A percentile compares a stretch with the other conserved stretches of the same genome.
phyloP scores from a whole-genome alignment of 106 monocot species.

The Dioscorea alata region DNA sequence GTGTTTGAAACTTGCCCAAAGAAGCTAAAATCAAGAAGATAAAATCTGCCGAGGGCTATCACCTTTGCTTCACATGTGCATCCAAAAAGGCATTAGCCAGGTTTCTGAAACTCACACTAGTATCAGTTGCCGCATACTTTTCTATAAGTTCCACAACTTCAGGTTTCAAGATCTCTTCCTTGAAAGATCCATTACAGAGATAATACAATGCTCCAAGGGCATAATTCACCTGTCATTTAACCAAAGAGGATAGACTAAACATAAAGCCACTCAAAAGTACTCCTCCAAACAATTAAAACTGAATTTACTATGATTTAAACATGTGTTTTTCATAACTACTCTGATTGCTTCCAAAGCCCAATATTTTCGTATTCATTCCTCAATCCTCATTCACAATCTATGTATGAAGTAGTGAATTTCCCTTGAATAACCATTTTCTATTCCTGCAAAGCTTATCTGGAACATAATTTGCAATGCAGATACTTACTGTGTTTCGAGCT shows the following conservation, averaged over 20 bases:
- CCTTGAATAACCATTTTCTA: too few species aligned
- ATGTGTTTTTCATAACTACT: too few species aligned
- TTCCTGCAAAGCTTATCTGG: too few species aligned
- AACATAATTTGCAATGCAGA: background rate
- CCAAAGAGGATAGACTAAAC: background rate
- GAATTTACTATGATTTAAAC: too few species aligned
- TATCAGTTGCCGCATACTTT: slow-evolving; percentile 64
- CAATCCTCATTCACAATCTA: too few species aligned
- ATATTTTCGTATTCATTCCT: too few species aligned
- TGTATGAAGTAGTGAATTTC: too few species aligned
- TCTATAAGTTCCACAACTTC: slow-evolving; percentile 64
- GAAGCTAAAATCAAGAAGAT: too few species aligned
- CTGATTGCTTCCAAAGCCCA: too few species aligned
- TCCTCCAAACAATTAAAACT: too few species aligned
- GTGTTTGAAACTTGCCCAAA: background rate
- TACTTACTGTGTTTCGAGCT: slow-evolving; percentile 80
- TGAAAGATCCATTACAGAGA: slow-evolving; percentile 59
- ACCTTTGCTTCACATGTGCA: slow-evolving; percentile 42
- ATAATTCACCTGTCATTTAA: slow-evolving; percentile 61
- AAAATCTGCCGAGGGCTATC: too few species aligned
- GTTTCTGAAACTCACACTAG: slow-evolving; percentile 65
- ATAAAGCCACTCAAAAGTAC: background rate
- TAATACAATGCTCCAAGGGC: slow-evolving; percentile 85
- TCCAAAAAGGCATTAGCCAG: slow-evolving; percentile 77
- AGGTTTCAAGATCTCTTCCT: slow-evolving; percentile 73